These are phyloP conservation scores for Crithidia bombi DNA, from an alignment of 208 protist genomes.

Conservation along the genomic window DNA sequence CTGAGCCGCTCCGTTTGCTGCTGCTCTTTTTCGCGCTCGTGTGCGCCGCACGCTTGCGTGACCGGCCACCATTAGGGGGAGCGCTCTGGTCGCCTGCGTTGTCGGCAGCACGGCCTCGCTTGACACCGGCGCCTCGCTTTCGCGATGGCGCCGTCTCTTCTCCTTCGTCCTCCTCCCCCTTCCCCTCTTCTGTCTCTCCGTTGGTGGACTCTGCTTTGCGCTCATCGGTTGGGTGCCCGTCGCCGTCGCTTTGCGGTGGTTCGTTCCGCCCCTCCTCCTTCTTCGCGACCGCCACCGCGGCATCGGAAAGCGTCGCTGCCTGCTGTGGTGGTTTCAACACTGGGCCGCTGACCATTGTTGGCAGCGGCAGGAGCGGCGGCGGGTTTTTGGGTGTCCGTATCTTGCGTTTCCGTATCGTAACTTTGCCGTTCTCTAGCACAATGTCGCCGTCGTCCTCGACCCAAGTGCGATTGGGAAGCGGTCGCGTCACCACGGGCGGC, in stretches of 20 bases:
- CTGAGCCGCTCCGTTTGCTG: not conserved
- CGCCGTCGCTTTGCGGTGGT: too few relatives aligned
- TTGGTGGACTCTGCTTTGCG: not conserved
- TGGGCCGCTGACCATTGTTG: constrained; percentile 17
- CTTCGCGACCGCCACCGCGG: not conserved
- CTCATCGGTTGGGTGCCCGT: not conserved
- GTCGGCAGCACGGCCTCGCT: constrained; percentile 9
- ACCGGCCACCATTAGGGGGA: not conserved
- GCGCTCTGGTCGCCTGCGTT: not conserved
- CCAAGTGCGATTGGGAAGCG: constrained; percentile 21
- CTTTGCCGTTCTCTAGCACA: constrained; percentile 29
- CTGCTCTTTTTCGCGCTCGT: not conserved
- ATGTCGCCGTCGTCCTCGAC: constrained; percentile 34
- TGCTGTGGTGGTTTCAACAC: not conserved
- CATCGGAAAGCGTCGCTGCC: not conserved
- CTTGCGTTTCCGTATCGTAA: constrained; percentile 22
- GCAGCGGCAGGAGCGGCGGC: constrained; percentile 17
- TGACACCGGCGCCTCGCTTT: not conserved
- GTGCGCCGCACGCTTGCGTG: not conserved
- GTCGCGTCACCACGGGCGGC: not conserved
- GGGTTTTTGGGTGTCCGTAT: constrained; percentile 10
- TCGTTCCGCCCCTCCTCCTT: not conserved
- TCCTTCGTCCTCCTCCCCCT: not conserved
- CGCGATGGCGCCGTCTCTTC: not conserved
- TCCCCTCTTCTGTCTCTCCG: not conserved